Percentiles rank a stretch among this genome's conserved stretches.
phyloP scores from a whole-genome alignment of 2,329 filamentous ascomycete species.

The Beauveria rudraprayagi region DNA sequence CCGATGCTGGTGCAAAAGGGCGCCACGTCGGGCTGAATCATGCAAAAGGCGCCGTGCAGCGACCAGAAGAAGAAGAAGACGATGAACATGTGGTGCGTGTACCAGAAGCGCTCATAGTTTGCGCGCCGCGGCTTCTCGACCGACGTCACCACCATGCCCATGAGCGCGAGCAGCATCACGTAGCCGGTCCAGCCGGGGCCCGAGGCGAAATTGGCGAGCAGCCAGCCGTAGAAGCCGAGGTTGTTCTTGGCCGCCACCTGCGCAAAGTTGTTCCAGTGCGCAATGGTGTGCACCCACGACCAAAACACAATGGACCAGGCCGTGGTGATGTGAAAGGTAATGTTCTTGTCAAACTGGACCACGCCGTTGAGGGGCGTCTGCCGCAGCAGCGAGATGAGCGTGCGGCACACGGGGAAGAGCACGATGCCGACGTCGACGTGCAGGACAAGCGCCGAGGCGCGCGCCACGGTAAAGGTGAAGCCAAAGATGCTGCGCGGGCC shows the following conservation, averaged over 20 bases:
- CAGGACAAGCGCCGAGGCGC: constrained; percentile 66
- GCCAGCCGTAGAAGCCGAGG: constrained; percentile 68
- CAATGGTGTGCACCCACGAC: constrained; percentile 77
- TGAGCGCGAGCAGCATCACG: constrained; percentile 70
- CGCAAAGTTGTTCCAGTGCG: constrained; percentile 82
- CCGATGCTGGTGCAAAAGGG: constrained; percentile 68
- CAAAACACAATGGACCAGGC: constrained; percentile 87
- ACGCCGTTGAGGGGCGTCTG: constrained; percentile 79
- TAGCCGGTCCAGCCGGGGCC: constrained; percentile 83
- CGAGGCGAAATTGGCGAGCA: constrained; percentile 68
- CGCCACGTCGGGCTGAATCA: constrained; percentile 78
- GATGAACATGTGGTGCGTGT: constrained; percentile 81
- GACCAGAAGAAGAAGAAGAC: constrained; percentile 87
- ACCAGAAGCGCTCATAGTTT: constrained; percentile 88
- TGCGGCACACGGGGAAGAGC: constrained; percentile 75
- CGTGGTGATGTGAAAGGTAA: constrained; percentile 77
- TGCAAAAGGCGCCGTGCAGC: constrained; percentile 82
- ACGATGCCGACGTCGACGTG: constrained; percentile 77
- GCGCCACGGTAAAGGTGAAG: constrained; percentile 67
- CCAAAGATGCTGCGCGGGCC: constrained; percentile 61
- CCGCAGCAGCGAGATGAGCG: constrained; percentile 70
- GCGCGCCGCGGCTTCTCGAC: constrained; percentile 69
- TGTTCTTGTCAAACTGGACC: constrained; percentile 84
- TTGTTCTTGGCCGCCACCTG: constrained; percentile 67
- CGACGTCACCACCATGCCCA: constrained; percentile 71